Evolutionary conservation across 345 rosid genomes (phyloP).

Genomic region (Combretum micranthum): DNA sequence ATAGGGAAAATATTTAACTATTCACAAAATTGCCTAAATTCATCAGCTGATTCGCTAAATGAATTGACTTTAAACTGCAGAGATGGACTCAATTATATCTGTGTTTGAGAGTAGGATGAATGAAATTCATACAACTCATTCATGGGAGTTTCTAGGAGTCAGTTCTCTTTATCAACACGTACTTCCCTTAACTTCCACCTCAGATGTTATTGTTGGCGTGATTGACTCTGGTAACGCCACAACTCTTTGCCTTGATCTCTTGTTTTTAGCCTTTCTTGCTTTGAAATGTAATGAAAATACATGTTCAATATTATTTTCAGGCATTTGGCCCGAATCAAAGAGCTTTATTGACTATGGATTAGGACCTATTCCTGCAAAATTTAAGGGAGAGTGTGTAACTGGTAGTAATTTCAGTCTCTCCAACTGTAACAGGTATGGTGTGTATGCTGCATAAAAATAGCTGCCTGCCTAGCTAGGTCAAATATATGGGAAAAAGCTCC

Average conservation of each 20-base stretch:
- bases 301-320: slow-evolving; percentile 12
- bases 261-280: not conserved
- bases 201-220: slow-evolving; percentile 35
- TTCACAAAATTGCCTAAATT: too few species aligned
- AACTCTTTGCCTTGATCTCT: not conserved
- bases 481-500: too few species aligned
- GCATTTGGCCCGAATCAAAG: slow-evolving; percentile 43
- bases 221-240: slow-evolving; percentile 27
- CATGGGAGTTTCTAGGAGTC: slow-evolving; percentile 42
- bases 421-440: slow-evolving; percentile 31
- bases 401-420: slow-evolving; percentile 34
- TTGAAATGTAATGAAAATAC: too few species aligned
- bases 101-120: slow-evolving; percentile 32
- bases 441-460: too few species aligned
- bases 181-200: slow-evolving; percentile 9
- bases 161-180: slow-evolving; percentile 15
- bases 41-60: not conserved
- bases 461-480: too few species aligned
- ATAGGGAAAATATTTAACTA: too few species aligned
- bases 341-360: slow-evolving; percentile 32
- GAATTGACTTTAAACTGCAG: slow-evolving; percentile 17
- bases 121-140: slow-evolving; percentile 38
- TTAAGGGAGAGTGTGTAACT: slow-evolving; percentile 36
- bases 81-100: slow-evolving; percentile 24
- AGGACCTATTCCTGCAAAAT: slow-evolving; percentile 34